phyloP scores from a whole-genome alignment of 345 rosid genomes.

The Euphorbia tirucalli region DNA sequence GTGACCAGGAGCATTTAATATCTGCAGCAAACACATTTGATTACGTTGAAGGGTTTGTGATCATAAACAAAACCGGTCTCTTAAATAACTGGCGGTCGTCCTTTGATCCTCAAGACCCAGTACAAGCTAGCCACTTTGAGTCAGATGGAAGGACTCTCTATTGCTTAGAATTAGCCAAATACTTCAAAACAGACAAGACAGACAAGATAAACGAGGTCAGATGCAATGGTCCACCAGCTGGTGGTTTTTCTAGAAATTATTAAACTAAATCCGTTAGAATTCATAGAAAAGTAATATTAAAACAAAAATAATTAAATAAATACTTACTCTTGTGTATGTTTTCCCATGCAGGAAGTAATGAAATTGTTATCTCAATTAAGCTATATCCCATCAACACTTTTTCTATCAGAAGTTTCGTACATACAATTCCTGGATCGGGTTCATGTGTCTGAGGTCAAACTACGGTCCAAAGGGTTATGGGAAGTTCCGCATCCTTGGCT shows the following conservation, averaged over 20 bases:
- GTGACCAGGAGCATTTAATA: constrained; percentile 78
- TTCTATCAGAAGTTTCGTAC: constrained; percentile 70
- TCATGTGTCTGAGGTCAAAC: constrained; percentile 76
- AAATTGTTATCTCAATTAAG: constrained; percentile 52
- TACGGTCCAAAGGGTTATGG: constrained; percentile 86
- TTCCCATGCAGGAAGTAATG: constrained; percentile 60
- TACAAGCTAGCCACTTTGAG: constrained; percentile 71
- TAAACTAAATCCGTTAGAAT: constrained; percentile 1
- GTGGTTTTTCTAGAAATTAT: too few relatives aligned
- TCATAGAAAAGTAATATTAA: neutral
- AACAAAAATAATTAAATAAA: constrained; percentile 1
- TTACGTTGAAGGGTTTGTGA: constrained; percentile 89
- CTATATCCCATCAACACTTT: constrained; percentile 70
- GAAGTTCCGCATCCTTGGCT: constrained; percentile 99
- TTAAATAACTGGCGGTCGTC: constrained; percentile 82
- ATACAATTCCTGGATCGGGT: constrained; percentile 87
- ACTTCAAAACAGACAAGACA: constrained; percentile 45
- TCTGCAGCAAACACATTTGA: constrained; percentile 57
- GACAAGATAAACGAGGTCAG: constrained; percentile 53
- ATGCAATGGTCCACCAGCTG: constrained; percentile 19
- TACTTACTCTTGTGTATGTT: constrained; percentile 12
- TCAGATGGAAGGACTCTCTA: constrained; percentile 74
- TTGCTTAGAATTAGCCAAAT: constrained; percentile 88
- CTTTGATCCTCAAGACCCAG: constrained; percentile 72
- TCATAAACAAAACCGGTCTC: constrained; percentile 79